Evolutionary conservation across 2,329 filamentous ascomycete genomes (phyloP).

Genomic region (Pseudogymnoascus sp.): DNA sequence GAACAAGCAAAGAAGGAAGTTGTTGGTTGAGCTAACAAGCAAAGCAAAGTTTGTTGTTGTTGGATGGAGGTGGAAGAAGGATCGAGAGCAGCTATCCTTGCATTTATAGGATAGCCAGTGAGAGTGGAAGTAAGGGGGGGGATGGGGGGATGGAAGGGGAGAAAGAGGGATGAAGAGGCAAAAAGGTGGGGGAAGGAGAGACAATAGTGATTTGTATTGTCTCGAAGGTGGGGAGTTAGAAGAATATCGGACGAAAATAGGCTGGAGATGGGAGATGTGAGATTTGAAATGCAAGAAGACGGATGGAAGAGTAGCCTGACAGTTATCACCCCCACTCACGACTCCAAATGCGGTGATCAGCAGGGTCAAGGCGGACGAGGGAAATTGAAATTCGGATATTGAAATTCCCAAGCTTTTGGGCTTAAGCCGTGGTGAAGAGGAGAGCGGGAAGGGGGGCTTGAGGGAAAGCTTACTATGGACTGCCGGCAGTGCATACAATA

Average conservation of each 20-base stretch:
- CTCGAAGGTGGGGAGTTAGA: background rate
- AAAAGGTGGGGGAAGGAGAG: background rate
- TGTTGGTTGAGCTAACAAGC: slow-evolving; percentile 1
- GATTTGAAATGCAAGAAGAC: background rate
- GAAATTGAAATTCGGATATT: background rate
- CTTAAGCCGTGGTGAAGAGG: background rate
- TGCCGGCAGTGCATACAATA: background rate
- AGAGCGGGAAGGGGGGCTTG: background rate
- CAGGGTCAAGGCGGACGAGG: background rate
- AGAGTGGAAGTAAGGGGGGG: background rate
- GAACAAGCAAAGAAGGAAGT: background rate
- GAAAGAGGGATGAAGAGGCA: background rate
- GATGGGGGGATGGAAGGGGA: background rate
- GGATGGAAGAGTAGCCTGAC: background rate
- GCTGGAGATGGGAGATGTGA: background rate
- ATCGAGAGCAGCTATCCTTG: slow-evolving; percentile 1
- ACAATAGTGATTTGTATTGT: background rate
- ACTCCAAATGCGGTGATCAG: slow-evolving; percentile 1
- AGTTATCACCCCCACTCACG: background rate
- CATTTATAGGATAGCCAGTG: slow-evolving; percentile 5
- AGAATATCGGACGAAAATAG: background rate
- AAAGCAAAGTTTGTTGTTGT: background rate
- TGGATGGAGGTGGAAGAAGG: background rate
- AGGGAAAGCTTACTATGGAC: background rate
- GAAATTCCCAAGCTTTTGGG: background rate